Base-by-base conservation (phyloP, 108 stramenopile species). In the Poteriospumella lacustris region DNA sequence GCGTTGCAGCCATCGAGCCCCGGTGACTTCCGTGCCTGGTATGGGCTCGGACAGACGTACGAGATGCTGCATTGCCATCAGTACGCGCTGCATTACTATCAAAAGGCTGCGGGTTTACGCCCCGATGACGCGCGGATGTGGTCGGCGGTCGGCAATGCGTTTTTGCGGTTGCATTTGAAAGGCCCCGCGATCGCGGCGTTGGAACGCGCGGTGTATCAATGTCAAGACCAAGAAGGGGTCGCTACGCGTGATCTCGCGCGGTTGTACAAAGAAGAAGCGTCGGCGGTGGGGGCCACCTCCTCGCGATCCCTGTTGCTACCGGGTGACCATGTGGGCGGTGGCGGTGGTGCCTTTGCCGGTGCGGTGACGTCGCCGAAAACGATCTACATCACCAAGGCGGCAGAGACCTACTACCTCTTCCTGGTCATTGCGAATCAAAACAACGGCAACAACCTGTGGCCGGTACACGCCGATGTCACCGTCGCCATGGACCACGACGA, bases 41-140 rank as follows among this genome's bases (percentile, higher is more conserved):
- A 99, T 79, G 97, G 97, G n/a, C 87, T 99, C 40, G 97, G 96
- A 0, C 97, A 99, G 83, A 91, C 93, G 1, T 97, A 99, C 79
- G 97, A 99, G 87, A 90, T 96, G 39, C 85, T 97, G 76, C 93
- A 93, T 79, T 94, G 95, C 94, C 84, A 87, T 59, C 84, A 94
- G 68, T 96, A 94, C 80, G 93, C 96, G 26, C 76, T 94, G 34
- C 92, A 94, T 86, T 97, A 99, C 85, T 99, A 95, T 81, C 86
- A 91, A 56, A 91, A 95, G 80, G 97, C 95, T 1, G 93, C 93
- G 2, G 86, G 90, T 36, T 76, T 98, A 1, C 91, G 95, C 44
- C 96, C 97, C 0, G 91, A 91, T 78, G 97, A 98, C 91, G 92
- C 95, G 2, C 89, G 97, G 34, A 98, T 98, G 96, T 98, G 97